Percentiles rank a stretch among this genome's conserved stretches.
Conservation (phyloP, 257 asterid genomes). For the Voacanga thouarsii region DNA sequence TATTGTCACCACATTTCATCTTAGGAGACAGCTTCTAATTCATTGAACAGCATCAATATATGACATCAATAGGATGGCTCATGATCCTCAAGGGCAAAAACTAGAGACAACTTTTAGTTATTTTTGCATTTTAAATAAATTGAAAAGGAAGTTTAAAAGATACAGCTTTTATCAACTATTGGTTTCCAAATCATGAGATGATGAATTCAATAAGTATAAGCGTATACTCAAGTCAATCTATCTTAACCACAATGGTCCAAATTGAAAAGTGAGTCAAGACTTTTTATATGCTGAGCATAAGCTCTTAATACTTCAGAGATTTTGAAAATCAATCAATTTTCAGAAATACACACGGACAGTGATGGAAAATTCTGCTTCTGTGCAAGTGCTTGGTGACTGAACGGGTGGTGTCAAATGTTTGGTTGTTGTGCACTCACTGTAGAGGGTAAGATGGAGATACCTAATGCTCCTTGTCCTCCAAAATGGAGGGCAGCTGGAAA, state of each 20-base stretch:
- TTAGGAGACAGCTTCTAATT: background rate
- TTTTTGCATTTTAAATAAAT: background rate
- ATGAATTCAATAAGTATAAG: background rate
- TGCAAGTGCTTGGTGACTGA: background rate
- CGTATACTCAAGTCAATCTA: background rate
- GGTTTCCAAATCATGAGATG: background rate
- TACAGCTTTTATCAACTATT: background rate
- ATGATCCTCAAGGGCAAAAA: background rate
- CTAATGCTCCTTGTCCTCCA: conserved; percentile 32
- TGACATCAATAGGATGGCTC: background rate
- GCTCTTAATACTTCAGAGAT: background rate
- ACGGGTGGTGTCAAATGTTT: background rate
- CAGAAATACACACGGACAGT: background rate
- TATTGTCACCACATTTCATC: background rate
- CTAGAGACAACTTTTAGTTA: background rate
- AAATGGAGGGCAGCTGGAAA: conserved; percentile 60
- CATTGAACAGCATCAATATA: background rate
- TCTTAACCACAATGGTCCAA: background rate
- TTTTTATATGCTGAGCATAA: background rate
- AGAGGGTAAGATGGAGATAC: conserved; percentile 26
- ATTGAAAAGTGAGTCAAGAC: background rate
- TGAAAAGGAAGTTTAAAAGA: background rate
- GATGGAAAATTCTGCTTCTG: background rate
- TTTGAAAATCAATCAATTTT: background rate
- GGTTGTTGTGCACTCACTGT: background rate